Evolutionary conservation across 2,329 filamentous ascomycete species (phyloP), one percentile per base, ranked within the genome.

Genomic region (Penicillium expansum): DNA sequence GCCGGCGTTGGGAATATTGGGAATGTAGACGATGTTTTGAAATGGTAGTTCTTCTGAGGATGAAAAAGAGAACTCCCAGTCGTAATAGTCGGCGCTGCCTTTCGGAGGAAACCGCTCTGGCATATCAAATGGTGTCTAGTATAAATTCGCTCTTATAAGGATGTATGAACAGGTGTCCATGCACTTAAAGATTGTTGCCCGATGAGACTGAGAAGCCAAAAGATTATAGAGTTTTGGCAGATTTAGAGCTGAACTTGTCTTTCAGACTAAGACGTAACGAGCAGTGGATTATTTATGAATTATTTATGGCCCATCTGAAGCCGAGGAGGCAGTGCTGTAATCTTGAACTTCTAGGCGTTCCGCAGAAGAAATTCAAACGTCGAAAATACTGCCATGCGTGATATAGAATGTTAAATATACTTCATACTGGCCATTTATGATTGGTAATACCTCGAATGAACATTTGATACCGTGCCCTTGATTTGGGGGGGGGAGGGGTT

Each of bases 311-410:
- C 8, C 27, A 27, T 48, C 11, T 39, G 18, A 50, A 24, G 30
- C 43, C 16, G 45, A 30, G 10, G 58, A 61, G 61, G 62, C 62
- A 63, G 61, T 65, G 62, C 62, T 61, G 33, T 33, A 38, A 47
- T 33, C 32, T 16, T 45, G 20, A 49, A 42, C 35, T 10, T 38
- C 55, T 44, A 63, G 59, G 61, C 54, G 59, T 61, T 60, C 57
- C 61, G 59, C 33, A 52, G 38, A 51, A 44, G 45, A 45, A 52
- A 49, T 43, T 27, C 33, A 51, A 50, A 54, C 52, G 37, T 18
- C n/a, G 56, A 33, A 41, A 24, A 61, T 63, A 62, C 62, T 62
- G 61, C 61, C 49, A 13, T 32, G 38, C 47, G 60, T 56, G 29
- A 29, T 43, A 43, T 50, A 32, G n/a, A 49, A 49, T 22, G 13